Conservation (phyloP, 2,329 filamentous ascomycete species). For the Ascomycota sp. region DNA sequence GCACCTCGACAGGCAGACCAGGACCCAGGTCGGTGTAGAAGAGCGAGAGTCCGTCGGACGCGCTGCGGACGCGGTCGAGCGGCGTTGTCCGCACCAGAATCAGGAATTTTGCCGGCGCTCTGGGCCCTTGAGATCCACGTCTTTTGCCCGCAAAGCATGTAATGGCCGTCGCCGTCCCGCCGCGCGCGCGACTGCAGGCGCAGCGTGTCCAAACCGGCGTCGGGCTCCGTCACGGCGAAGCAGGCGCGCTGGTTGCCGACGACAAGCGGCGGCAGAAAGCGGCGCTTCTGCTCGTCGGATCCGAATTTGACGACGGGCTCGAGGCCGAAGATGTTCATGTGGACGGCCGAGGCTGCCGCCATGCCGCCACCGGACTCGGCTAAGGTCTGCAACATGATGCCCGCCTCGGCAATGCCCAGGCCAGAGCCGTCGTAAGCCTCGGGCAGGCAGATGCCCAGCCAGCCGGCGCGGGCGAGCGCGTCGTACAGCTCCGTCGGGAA, state of each 20-base stretch:
- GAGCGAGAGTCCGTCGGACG: conserved; percentile 53
- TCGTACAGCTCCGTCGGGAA: conserved; percentile 61
- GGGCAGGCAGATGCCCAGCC: conserved; percentile 63
- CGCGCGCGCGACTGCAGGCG: conserved; percentile 45
- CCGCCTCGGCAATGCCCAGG: conserved; percentile 60
- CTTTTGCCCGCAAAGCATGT: conserved; percentile 57
- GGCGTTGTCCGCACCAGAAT: conserved; percentile 58
- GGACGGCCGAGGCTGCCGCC: conserved; percentile 42
- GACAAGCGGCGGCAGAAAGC: conserved; percentile 50
- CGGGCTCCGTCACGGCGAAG: conserved; percentile 72
- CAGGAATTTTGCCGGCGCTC: conserved; percentile 64
- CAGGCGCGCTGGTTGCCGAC: conserved; percentile 51
- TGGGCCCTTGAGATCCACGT: conserved; percentile 81
- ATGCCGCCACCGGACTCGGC: conserved; percentile 62
- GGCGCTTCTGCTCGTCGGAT: conserved; percentile 38
- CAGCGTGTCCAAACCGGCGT: conserved; percentile 60
- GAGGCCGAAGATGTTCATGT: conserved; percentile 53
- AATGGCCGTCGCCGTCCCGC: conserved; percentile 34
- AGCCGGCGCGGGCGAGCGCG: conserved; percentile 53
- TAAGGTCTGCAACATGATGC: conserved; percentile 74
- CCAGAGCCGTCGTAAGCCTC: conserved; percentile 55
- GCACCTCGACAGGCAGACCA: conserved; percentile 39
- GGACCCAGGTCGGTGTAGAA: conserved; percentile 62
- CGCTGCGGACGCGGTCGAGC: conserved; percentile 43
- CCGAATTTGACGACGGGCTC: conserved; percentile 57